Evolutionary conservation across 306 rosid genomes (phyloP), one percentile per base, ranked within the genome.

Genomic region (Gastrolobium villosum): DNA sequence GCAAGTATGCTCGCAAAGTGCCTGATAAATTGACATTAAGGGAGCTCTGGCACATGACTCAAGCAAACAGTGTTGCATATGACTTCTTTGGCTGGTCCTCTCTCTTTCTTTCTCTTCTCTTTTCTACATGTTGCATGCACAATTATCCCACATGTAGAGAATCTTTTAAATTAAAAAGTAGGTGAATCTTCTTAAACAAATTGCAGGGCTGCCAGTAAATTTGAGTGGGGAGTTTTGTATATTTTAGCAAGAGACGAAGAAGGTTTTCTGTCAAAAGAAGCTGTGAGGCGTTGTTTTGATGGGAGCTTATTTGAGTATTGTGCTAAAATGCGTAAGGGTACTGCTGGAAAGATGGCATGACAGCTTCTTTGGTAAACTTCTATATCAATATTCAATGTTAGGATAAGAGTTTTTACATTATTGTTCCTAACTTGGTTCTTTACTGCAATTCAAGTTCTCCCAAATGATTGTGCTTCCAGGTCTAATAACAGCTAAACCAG

Each of bases 41-140:
- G 72, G 96, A 92, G 82, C 61, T 92, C 7, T 92, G 97, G 96
- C 80, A 84, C 71, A 92, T 90, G 97, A 92, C 97, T 40, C 78
- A 90, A 49, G 93, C 82, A 31, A 88, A 90, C 83, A 87, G 91
- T 36, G 87, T 86, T 20, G 85, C 89, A 31, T 86, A 79, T 65
- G 97, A 90, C 81, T 84, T 81, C 86, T 90, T 92, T 81, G 96
- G 97, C 86, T 87, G 97, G 96, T 89, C 10, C 43, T 73, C 3
- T 5, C 26, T 64, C 28, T 76, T 55, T 76, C 56, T 59, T 45
- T 52, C 45, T 5, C 63, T 59, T 43, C 4, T 7, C 63, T 59
- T 43, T 2, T 7, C 46, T 31, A 5, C 5, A 50, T 59, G 37
- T 44, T 28, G 15, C 34, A 30, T 2, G 30, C 28, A 14, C 14